Base-by-base conservation (phyloP, 2,329 filamentous ascomycete genomes). In the Zasmidium angulare region DNA sequence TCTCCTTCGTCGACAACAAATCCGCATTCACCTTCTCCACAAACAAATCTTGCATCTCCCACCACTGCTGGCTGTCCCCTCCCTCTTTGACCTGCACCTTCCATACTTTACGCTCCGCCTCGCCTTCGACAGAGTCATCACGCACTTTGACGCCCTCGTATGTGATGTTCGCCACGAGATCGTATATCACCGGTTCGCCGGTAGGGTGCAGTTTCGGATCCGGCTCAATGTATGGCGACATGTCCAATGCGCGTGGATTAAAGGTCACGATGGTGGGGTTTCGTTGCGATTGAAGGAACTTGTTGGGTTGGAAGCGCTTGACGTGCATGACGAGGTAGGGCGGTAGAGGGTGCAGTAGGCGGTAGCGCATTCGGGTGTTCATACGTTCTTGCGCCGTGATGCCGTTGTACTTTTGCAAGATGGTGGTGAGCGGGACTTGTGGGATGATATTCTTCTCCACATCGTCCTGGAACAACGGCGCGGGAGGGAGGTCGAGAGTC, bases 251-350 rank as follows among this genome's bases (percentile, higher is more conserved):
- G 71, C 88, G 84, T 3, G 91, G 89, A 64, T 93, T 91, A 75
- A 98, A 99, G 0, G 93, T 98, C 64, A 99, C 95, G 70, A 99
- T 99, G 10, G 95, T 99, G 0, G 93, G 95, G 75, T 99, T 99
- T 53, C 95, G 89, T 53, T 74, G 72, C 77, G 98, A 93, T 1
- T 89, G 86, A 20, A 99, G 90, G 72, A 99, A 99, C 75, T 97
- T 96, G 81, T 99, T 99, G 66, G 89, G 88, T 67, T 88, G 91
- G 82, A 99, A 99, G 68, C 95, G 91, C 79, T 98, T 98, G 79
- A 98, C 88, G 79, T 99, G 93, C 78, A 99, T 91, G 55, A 95
- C 81, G 19, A 99, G 85, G 72, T 89, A 98, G 0, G 93, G 93
- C 0, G 95, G 95, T 0, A 99, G 82, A 0, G 95, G 95, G 70